phyloP scores from a whole-genome alignment of 345 rosid genomes.

The Citrus cavaleriei region DNA sequence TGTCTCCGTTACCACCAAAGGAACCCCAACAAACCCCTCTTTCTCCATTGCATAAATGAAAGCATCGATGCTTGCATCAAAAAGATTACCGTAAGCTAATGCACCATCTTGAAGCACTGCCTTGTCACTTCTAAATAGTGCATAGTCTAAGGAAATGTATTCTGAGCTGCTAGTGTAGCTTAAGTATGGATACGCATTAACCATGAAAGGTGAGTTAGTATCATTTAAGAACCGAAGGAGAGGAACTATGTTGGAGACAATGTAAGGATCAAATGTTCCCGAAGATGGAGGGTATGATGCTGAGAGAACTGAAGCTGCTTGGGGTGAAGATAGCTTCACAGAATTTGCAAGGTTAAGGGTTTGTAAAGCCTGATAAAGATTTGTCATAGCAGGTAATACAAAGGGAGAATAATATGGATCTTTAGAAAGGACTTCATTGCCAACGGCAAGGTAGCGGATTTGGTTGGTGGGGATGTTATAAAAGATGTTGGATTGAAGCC shows the following conservation, averaged over 20 bases:
- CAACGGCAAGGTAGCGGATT: slow-evolving; percentile 53
- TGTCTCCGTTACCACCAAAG: slow-evolving; percentile 30
- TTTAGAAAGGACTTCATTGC: slow-evolving; percentile 38
- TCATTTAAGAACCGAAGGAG: slow-evolving; percentile 19
- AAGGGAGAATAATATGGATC: slow-evolving; percentile 28
- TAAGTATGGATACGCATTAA: slow-evolving; percentile 32
- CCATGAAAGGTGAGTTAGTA: slow-evolving; percentile 32
- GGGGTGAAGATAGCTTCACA: slow-evolving; percentile 45
- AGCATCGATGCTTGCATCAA: slow-evolving; percentile 31
- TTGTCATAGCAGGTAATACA: slow-evolving; percentile 29
- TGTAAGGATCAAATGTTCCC: slow-evolving; percentile 26
- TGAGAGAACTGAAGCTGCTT: slow-evolving; percentile 32
- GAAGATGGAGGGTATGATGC: slow-evolving; percentile 37
- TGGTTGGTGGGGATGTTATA: slow-evolving; percentile 19
- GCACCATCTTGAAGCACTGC: slow-evolving; percentile 20
- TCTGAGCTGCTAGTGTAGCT: slow-evolving; percentile 18
- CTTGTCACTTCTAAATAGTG: slow-evolving; percentile 20
- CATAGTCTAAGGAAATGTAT: slow-evolving; percentile 15
- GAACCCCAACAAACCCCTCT: slow-evolving; percentile 19
- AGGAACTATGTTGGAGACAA: slow-evolving; percentile 11
- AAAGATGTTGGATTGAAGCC: slow-evolving; percentile 36
- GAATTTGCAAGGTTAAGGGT: slow-evolving; percentile 14
- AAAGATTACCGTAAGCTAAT: slow-evolving; percentile 18
- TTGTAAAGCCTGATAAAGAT: slow-evolving; percentile 27
- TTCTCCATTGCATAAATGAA: slow-evolving; percentile 31